phyloP scores from a whole-genome alignment of 1,139 yeast species.

The Wickerhamomyces sp. region DNA sequence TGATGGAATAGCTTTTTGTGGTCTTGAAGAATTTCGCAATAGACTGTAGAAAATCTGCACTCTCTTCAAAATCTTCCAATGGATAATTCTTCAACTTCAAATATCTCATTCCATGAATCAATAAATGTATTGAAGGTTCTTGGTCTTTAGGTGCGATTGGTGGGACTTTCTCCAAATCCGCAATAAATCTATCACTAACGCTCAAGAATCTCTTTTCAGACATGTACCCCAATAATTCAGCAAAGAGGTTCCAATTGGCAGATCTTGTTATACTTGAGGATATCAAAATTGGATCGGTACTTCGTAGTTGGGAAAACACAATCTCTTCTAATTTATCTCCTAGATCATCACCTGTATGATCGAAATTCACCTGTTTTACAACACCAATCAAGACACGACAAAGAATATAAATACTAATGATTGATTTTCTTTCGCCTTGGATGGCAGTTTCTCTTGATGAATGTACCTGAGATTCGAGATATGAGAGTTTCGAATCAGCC shows the following conservation, averaged over 20 bases:
- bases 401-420: constrained; percentile 83
- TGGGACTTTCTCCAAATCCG: constrained; percentile 83
- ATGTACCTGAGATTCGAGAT: constrained; percentile 40
- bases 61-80: constrained; percentile 83
- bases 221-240: constrained; percentile 87
- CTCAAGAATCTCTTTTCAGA: constrained; percentile 75
- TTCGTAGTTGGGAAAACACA: constrained; percentile 82
- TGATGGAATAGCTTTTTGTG: constrained; percentile 58
- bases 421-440: constrained; percentile 80
- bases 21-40: constrained; percentile 74
- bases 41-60: constrained; percentile 83
- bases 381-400: constrained; percentile 92
- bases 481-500: constrained; percentile 22
- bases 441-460: constrained; percentile 66
- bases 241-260: constrained; percentile 92
- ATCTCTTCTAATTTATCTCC: constrained; percentile 87
- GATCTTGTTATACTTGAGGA: constrained; percentile 70
- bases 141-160: constrained; percentile 46
- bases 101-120: constrained; percentile 90
- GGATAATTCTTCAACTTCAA: constrained; percentile 78
- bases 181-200: constrained; percentile 90
- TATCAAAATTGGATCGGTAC: constrained; percentile 74
- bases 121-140: constrained; percentile 68
- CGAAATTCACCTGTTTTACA: constrained; percentile 77
- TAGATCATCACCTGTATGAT: constrained; percentile 70